Percentiles rank a stretch among this genome's conserved stretches.
Evolutionary conservation across 176 grass and related monocot genomes (phyloP).

Genomic region (Typha latifolia): DNA sequence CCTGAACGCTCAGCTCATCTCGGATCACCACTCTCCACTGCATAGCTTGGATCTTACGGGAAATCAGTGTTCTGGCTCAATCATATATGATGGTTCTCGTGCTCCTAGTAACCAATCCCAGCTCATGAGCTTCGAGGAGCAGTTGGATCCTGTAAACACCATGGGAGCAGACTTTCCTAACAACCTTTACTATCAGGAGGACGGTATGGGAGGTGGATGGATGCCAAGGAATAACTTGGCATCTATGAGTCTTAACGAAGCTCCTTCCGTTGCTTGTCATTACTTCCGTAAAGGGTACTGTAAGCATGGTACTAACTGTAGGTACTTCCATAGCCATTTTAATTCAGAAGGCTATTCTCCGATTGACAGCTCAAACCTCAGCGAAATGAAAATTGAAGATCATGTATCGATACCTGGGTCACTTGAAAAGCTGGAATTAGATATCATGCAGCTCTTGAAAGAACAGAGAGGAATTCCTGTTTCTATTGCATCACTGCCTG

Average conservation of each 20-base stretch:
- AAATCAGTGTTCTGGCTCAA: neutral
- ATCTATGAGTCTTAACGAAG: neutral
- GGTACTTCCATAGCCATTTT: conserved; percentile 12
- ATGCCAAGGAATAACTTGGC: conserved; percentile 9
- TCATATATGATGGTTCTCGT: neutral
- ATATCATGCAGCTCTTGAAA: conserved; percentile 52
- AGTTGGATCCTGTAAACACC: conserved; percentile 8
- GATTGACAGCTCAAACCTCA: conserved; percentile 6
- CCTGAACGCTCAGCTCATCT: neutral
- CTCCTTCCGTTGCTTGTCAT: conserved; percentile 41
- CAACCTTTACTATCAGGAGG: conserved; percentile 19
- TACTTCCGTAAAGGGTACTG: conserved; percentile 76
- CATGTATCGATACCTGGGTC: conserved; percentile 8
- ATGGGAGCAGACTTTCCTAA: conserved; percentile 5
- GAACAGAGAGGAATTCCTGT: conserved; percentile 51
- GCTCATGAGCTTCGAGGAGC: neutral
- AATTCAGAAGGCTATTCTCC: neutral
- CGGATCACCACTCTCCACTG: too few species aligned
- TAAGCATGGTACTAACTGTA: conserved; percentile 69
- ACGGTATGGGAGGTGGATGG: conserved; percentile 6
- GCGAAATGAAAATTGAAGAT: conserved; percentile 6
- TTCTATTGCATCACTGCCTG: conserved; percentile 77
- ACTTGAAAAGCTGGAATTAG: conserved; percentile 39
- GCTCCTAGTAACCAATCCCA: neutral
- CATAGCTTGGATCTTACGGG: too few species aligned